Evolutionary conservation across 2,329 filamentous ascomycete species (phyloP), one percentile per base, ranked within the genome.

Genomic region (Polytolypa hystricis): DNA sequence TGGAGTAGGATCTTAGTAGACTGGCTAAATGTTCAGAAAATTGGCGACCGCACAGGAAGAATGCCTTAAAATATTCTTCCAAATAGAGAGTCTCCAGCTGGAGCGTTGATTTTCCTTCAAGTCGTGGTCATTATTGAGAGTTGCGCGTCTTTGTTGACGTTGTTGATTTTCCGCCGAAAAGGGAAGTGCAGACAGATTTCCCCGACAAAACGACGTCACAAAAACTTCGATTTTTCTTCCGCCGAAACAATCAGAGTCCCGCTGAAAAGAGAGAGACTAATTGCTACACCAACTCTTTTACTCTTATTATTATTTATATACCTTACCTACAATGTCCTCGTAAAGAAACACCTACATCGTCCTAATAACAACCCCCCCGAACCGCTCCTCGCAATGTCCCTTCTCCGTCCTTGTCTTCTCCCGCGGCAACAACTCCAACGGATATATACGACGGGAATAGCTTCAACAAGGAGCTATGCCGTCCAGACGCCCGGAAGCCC

Each of bases 401-500:
- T 52, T 25, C n/a, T n/a, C n/a, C 44, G 47, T 26, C 39, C 44
- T 20, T 30, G 47, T 19, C 27, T 46, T 21, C 41, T n/a, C n/a
- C n/a, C n/a, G n/a, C n/a, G n/a, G 17, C 39, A 12, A 38, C 35
- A 38, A 38, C 42, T 34, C 39, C n/a, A n/a, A n/a, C n/a, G n/a
- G n/a, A n/a, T n/a, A n/a, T n/a, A n/a, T n/a, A n/a, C n/a, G n/a
- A n/a, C 20, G 14, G 14, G 8, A 30, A 26, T 19, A 20, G 34
- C 35, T 33, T 30, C 43, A 20, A 38, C 45, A 20, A 53, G 81
- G 40, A 65, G 62, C 39, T 94, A 91, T 62, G 87, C 89, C 35
- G 74, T 84, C 40, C 81, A 86, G 61, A 72, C 83, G 14, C 70
- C 84, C 2, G 83, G 84, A 42, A 75, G 77, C 27, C 83, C 86